A percentile compares a stretch with the other conserved stretches of the same genome.
phyloP scores from a whole-genome alignment of 805 yeast species.

The Schwanniomyces pseudopolymorphus region DNA sequence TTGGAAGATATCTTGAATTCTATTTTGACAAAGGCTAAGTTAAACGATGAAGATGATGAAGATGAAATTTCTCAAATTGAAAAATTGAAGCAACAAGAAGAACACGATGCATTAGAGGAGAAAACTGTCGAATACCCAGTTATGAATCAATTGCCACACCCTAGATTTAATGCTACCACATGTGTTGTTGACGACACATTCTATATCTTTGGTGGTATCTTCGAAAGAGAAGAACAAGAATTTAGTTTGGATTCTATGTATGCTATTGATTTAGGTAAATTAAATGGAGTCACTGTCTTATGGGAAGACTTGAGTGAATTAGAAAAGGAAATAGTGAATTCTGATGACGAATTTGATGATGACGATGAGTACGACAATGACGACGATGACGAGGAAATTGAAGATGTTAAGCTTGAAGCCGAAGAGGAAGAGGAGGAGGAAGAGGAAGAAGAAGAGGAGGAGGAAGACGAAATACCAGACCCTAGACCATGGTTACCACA shows the following conservation, averaged over 20 bases:
- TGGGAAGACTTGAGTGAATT: slow-evolving; percentile 84
- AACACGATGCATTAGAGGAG: slow-evolving; percentile 42
- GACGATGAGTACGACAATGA: slow-evolving; percentile 60
- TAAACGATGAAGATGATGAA: slow-evolving; percentile 54
- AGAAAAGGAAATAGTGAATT: slow-evolving; percentile 52
- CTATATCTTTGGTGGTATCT: slow-evolving; percentile 86
- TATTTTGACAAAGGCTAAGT: slow-evolving; percentile 70
- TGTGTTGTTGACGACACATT: slow-evolving; percentile 82
- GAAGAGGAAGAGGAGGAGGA: slow-evolving; percentile 71
- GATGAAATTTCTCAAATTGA: slow-evolving; percentile 38
- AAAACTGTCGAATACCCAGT: slow-evolving; percentile 52
- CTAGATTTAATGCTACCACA: slow-evolving; percentile 82
- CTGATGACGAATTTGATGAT: slow-evolving; percentile 59
- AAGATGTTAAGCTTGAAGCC: slow-evolving; percentile 39
- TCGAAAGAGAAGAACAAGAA: slow-evolving; percentile 87
- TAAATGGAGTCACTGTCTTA: slow-evolving; percentile 82
- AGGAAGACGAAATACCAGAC: slow-evolving; percentile 76
- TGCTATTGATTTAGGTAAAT: slow-evolving; percentile 76
- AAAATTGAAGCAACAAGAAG: slow-evolving; percentile 33
- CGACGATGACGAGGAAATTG: slow-evolving; percentile 56
- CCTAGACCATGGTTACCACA: slow-evolving; percentile 96
- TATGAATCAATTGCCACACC: slow-evolving; percentile 71
- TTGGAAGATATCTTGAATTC: slow-evolving; percentile 78
- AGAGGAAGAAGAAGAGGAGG: slow-evolving; percentile 58
- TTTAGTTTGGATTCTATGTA: slow-evolving; percentile 82